Conservation (phyloP, 1,284 basidiomycete genomes). For the Neonothopanus nambi region DNA sequence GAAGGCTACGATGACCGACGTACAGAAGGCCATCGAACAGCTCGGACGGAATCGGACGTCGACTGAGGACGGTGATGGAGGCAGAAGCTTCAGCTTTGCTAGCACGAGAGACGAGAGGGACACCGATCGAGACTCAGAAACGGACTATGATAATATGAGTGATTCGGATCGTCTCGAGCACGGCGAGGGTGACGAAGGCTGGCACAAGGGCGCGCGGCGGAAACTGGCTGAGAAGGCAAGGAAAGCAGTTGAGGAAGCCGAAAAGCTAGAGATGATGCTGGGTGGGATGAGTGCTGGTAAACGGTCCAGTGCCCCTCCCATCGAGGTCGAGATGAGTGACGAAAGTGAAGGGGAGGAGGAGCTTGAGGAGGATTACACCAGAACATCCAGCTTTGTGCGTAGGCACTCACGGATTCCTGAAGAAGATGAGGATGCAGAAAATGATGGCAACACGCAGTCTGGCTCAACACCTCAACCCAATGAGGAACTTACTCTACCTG, state of each 20-base stretch:
- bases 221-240: conserved; percentile 77
- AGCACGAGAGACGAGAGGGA: conserved; percentile 58
- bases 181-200: conserved; percentile 49
- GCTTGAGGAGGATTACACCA: conserved; percentile 38
- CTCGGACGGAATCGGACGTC: conserved; percentile 45
- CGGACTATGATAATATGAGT: conserved; percentile 45
- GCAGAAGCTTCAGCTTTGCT: conserved; percentile 72
- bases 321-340: conserved; percentile 76
- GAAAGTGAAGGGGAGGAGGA: conserved; percentile 73
- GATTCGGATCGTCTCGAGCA: conserved; percentile 45
- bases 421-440: conserved; percentile 57
- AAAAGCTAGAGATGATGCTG: conserved; percentile 48
- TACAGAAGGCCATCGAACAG: conserved; percentile 84
- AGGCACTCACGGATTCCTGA: conserved; percentile 63
- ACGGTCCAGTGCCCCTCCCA: conserved; percentile 54
- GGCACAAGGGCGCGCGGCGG: conserved; percentile 65
- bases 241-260: conserved; percentile 56
- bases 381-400: conserved; percentile 34
- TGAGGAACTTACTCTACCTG: conserved; percentile 27
- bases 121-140: conserved; percentile 57
- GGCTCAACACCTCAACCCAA: conserved; percentile 4
- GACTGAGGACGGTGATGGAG: conserved; percentile 51
- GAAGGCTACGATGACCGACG: conserved; percentile 84
- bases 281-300: conserved; percentile 31
- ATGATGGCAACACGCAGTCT: conserved; percentile 18